These are phyloP conservation scores for Stromatinia cepivora DNA, from an alignment of 2,329 filamentous ascomycete species.

Conservation along the genomic window DNA sequence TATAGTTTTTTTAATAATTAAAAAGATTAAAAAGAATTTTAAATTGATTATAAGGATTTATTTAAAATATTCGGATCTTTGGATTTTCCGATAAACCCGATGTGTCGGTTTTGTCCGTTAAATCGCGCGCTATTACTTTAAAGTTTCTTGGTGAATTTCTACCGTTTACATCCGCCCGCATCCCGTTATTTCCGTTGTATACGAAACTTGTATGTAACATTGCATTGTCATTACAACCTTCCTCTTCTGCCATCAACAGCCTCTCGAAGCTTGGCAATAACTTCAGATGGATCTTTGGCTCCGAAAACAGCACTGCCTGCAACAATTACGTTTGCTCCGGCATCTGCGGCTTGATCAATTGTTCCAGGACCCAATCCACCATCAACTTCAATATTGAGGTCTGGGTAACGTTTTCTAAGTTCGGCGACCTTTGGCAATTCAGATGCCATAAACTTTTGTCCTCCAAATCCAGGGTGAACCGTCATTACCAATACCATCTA, in stretches of 20 bases:
- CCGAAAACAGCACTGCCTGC: slow-evolving; percentile 96
- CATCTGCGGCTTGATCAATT: slow-evolving; percentile 90
- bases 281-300: slow-evolving; percentile 81
- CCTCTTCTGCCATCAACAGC: slow-evolving; percentile 66
- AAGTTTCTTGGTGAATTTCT: not conserved
- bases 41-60: too few relatives aligned
- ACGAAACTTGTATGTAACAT: not conserved
- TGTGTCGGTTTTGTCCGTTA: too few relatives aligned
- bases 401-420: slow-evolving; percentile 79
- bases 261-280: slow-evolving; percentile 78
- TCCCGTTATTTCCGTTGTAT: slow-evolving; percentile 4
- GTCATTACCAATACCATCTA: slow-evolving; percentile 99
- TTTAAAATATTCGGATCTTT: too few relatives aligned
- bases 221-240: slow-evolving; percentile 29
- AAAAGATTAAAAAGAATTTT: too few relatives aligned
- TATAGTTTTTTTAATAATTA: too few relatives aligned
- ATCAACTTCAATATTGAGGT: slow-evolving; percentile 96
- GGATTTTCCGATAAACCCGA: too few relatives aligned
- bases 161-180: not conserved
- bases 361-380: slow-evolving; percentile 86
- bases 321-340: slow-evolving; percentile 96
- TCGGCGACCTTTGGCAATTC: slow-evolving; percentile 92
- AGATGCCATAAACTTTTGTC: slow-evolving; percentile 97
- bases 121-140: too few relatives aligned
- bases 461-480: slow-evolving; percentile 94